Conservation (phyloP, 768 basidiomycete genomes). For the Mycena alexandri region DNA sequence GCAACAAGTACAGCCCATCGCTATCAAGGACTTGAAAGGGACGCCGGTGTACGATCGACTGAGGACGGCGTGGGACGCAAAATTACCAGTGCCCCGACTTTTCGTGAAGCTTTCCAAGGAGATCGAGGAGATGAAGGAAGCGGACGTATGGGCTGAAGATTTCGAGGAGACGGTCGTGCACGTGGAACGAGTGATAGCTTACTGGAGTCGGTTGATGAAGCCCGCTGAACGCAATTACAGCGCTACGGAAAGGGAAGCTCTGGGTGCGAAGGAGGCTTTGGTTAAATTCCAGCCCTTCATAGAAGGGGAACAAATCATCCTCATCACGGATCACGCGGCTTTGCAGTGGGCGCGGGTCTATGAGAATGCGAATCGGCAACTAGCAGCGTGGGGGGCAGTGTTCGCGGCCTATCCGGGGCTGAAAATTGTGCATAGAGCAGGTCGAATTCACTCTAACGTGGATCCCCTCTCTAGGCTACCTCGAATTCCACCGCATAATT, state of each 20-base stretch:
- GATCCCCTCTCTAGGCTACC: constrained; percentile 19
- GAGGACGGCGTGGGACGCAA: too few relatives aligned
- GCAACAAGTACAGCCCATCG: too few relatives aligned
- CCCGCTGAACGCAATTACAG: not conserved
- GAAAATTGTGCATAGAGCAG: constrained; percentile 44
- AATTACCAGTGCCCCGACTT: too few relatives aligned
- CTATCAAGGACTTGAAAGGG: too few relatives aligned
- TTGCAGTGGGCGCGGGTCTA: not conserved
- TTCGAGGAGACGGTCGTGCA: constrained; percentile 36
- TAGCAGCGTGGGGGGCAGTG: constrained; percentile 30
- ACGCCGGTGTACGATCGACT: too few relatives aligned
- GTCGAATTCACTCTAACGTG: constrained; percentile 45
- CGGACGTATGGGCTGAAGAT: not conserved
- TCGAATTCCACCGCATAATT: not conserved
- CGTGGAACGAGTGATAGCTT: constrained; percentile 41
- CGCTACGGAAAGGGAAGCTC: too few relatives aligned
- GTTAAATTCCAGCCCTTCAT: not conserved
- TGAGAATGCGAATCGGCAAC: too few relatives aligned
- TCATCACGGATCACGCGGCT: not conserved
- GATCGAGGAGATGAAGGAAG: not conserved
- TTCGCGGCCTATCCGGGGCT: constrained; percentile 44
- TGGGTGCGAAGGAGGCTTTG: not conserved
- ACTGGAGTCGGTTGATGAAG: not conserved
- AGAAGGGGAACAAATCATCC: not conserved
- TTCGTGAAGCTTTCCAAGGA: not conserved